These are phyloP conservation scores for Pseudocercospora pini-densiflorae DNA, from an alignment of 2,329 filamentous ascomycete species.

Conservation along the genomic window DNA sequence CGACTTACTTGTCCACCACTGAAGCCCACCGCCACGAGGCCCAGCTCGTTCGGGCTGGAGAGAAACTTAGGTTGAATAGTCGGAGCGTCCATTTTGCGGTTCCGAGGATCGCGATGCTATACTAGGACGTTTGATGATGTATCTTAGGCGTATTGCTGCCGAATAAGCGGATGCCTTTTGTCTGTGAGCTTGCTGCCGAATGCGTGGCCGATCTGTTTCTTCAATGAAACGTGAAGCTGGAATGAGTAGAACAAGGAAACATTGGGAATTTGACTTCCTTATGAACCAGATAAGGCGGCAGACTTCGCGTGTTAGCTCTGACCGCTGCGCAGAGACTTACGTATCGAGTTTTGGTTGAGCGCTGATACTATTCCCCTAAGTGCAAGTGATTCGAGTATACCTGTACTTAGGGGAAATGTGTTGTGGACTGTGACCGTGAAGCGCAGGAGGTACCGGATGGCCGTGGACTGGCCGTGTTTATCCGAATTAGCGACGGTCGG, in stretches of 20 bases:
- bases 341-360: neutral
- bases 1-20: slow-evolving; percentile 84
- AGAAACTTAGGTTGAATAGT: slow-evolving; percentile 76
- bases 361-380: slow-evolving; percentile 7
- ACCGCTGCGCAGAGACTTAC: neutral
- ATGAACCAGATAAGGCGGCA: slow-evolving; percentile 1
- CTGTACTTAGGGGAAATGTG: neutral
- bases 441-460: neutral
- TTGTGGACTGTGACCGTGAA: neutral
- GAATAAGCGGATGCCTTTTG: neutral
- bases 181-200: neutral
- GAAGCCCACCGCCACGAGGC: slow-evolving; percentile 93
- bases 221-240: slow-evolving; percentile 4
- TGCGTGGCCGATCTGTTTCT: neutral
- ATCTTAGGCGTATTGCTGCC: neutral
- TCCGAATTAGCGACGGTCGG: too few relatives aligned
- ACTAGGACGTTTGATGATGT: neutral
- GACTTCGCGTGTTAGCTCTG: neutral
- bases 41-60: slow-evolving; percentile 76
- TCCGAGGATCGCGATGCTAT: neutral
- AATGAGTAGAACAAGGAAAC: slow-evolving; percentile 5
- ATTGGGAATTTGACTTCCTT: slow-evolving; percentile 7
- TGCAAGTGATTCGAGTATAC: neutral
- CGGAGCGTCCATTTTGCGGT: slow-evolving; percentile 50
- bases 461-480: neutral